phyloP scores from a whole-genome alignment of 352 stramenopile species.

The Aphanomyces euteiches region DNA sequence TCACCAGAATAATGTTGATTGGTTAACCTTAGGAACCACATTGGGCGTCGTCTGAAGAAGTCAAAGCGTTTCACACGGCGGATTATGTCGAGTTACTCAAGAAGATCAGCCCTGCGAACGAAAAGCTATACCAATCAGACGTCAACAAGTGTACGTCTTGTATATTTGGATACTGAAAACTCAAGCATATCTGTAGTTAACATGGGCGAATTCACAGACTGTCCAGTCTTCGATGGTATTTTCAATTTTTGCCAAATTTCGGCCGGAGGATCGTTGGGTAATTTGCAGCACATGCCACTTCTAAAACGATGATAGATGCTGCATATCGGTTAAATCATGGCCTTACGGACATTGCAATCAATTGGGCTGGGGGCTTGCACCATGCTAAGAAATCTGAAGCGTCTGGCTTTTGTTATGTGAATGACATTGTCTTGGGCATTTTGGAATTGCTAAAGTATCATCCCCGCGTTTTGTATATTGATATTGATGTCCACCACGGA shows the following conservation, averaged over 20 bases:
- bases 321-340: slow-evolving; percentile 96
- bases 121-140: slow-evolving; percentile 9
- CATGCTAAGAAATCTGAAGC: slow-evolving; percentile 99
- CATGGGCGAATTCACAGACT: slow-evolving; percentile 96
- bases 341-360: slow-evolving; percentile 97
- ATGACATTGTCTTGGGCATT: slow-evolving; percentile 98
- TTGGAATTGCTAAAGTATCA: slow-evolving; percentile 97
- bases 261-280: slow-evolving; percentile 93
- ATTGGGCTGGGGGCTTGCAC: slow-evolving; percentile 98
- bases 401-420: slow-evolving; percentile 99
- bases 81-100: slow-evolving; percentile 3
- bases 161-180: neutral
- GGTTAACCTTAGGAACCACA: slow-evolving; percentile 58
- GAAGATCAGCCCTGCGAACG: neutral
- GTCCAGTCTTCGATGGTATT: slow-evolving; percentile 98
- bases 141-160: slow-evolving; percentile 1
- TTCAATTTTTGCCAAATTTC: slow-evolving; percentile 99
- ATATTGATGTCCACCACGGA: slow-evolving; percentile 99
- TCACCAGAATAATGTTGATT: too few species aligned
- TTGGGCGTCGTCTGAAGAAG: slow-evolving; percentile 3
- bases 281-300: neutral
- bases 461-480: slow-evolving; percentile 98
- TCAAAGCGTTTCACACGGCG: neutral
- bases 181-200: slow-evolving; percentile 87
- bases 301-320: slow-evolving; percentile 68